phyloP scores from a whole-genome alignment of 2,329 filamentous ascomycete genomes.

The Claviceps maximensis region DNA sequence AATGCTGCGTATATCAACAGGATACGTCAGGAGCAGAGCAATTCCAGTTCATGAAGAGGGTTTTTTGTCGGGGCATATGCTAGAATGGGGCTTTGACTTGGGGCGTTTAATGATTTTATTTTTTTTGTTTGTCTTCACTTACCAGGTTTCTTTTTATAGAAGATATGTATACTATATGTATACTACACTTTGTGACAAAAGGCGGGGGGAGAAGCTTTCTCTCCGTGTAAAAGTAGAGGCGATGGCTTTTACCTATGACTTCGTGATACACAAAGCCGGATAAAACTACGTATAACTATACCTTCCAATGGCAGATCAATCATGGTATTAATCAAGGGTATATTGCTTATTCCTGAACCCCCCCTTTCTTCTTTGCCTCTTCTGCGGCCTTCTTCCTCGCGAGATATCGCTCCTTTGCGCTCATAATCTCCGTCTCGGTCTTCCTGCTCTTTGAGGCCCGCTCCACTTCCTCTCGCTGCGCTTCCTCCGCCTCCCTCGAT shows the following conservation, averaged over 20 bases:
- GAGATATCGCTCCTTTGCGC: conserved; percentile 67
- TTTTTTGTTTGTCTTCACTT: not conserved
- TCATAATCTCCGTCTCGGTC: conserved; percentile 61
- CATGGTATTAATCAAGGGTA: not conserved
- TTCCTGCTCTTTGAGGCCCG: conserved; percentile 62
- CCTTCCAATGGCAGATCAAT: not conserved
- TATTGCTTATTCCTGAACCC: conserved; percentile 4
- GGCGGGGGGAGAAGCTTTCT: no score
- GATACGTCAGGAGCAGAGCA: conserved; percentile 43
- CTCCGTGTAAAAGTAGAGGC: no score
- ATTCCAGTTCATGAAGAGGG: conserved; percentile 6
- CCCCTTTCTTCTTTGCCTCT: conserved; percentile 46
- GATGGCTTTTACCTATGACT: not conserved
- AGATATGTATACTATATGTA: not conserved
- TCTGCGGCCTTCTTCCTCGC: conserved; percentile 64
- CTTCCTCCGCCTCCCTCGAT: conserved; percentile 52
- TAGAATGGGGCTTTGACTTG: not conserved
- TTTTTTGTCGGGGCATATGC: not conserved
- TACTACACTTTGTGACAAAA: no score
- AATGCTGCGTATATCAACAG: conserved; percentile 53
- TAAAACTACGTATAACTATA: not conserved
- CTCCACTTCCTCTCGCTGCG: conserved; percentile 50
- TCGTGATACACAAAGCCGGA: not conserved
- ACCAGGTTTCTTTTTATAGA: no score
- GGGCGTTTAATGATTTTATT: not conserved